A percentile compares a stretch with the other conserved stretches of the same genome.
Evolutionary conservation across 169 alveolate species (phyloP).

Genomic region (Cryptosporidium parvum): DNA sequence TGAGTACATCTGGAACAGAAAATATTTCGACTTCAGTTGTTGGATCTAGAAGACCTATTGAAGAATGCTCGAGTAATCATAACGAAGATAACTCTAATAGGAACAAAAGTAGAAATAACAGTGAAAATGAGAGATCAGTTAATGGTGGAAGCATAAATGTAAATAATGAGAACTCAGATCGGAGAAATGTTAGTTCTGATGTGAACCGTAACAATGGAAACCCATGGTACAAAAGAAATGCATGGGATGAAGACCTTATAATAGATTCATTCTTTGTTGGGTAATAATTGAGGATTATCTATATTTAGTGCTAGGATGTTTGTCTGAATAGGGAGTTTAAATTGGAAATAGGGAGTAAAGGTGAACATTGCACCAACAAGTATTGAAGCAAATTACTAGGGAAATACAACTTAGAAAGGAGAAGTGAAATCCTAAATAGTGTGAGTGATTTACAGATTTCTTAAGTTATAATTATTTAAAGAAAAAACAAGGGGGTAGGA

Average conservation of each 20-base stretch:
- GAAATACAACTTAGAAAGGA: background rate
- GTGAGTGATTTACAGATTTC: background rate
- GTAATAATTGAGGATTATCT: background rate
- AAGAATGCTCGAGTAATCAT: background rate
- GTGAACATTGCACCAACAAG: background rate
- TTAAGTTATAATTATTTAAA: background rate
- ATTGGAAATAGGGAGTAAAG: background rate
- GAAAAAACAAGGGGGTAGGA: background rate
- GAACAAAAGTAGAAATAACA: background rate
- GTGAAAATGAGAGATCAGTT: background rate
- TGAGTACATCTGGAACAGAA: background rate
- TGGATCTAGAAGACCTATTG: background rate
- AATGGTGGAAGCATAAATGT: background rate
- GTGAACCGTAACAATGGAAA: conserved; percentile 1
- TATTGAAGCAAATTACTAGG: background rate
- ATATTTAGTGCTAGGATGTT: no score
- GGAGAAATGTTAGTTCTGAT: conserved; percentile 7
- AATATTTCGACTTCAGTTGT: background rate
- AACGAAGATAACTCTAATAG: background rate
- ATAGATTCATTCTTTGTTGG: conserved; percentile 74
- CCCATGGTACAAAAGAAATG: conserved; percentile 63
- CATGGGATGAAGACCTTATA: conserved; percentile 71
- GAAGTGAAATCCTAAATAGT: background rate
- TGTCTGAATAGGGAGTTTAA: no score
- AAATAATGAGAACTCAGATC: background rate